These are phyloP conservation scores for Coemansia sp. DNA, from an alignment of 192 early-diverging fungal species.

Conservation along the genomic window DNA sequence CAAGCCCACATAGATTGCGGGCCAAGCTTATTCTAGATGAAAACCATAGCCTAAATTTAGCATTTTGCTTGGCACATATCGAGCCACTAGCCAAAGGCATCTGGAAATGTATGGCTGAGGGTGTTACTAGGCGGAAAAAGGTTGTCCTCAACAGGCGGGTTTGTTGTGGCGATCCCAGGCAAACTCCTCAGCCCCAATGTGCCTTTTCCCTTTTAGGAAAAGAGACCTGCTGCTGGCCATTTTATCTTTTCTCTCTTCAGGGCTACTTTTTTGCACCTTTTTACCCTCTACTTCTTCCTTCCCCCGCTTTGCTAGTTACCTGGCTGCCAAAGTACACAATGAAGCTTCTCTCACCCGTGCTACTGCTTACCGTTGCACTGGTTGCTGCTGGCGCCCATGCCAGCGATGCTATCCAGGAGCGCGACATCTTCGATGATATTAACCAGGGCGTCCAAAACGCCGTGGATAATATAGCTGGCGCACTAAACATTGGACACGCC, in stretches of 20 bases:
- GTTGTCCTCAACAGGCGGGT: not conserved
- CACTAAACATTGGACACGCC: conserved; percentile 5
- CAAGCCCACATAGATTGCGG: too few species aligned
- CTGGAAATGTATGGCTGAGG: not conserved
- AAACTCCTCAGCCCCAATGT: not conserved
- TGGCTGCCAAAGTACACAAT: not conserved
- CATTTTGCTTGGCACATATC: not conserved
- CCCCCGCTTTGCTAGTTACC: not conserved
- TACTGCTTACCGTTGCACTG: not conserved
- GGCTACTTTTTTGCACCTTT: not conserved
- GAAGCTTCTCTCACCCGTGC: conserved; percentile 2
- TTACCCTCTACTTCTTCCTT: not conserved
- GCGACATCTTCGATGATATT: conserved; percentile 4
- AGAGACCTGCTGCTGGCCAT: not conserved
- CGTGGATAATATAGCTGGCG: not conserved
- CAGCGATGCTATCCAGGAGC: conserved; percentile 5
- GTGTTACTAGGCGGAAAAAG: not conserved
- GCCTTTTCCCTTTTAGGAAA: not conserved
- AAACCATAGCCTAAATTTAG: not conserved
- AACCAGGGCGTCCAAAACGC: conserved; percentile 1
- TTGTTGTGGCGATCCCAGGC: not conserved
- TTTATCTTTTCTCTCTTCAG: not conserved
- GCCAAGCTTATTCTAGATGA: not conserved
- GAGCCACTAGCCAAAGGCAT: not conserved
- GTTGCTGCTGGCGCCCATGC: not conserved